phyloP scores from a whole-genome alignment of 1,284 basidiomycete species.

The Tilletia indica region DNA sequence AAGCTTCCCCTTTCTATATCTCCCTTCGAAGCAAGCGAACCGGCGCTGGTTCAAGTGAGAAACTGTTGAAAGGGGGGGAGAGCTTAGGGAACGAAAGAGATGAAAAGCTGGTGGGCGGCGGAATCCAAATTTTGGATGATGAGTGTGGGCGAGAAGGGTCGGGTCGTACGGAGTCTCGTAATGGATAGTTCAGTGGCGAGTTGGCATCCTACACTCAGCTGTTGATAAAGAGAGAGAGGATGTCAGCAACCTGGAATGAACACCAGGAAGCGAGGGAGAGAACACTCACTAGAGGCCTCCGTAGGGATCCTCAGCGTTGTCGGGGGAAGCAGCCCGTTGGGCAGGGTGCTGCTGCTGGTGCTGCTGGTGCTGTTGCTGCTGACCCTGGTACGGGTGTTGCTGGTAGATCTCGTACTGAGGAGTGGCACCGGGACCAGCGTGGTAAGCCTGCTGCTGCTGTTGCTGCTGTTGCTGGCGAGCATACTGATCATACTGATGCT shows the following conservation, averaged over 20 bases:
- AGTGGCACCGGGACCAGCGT: too few relatives aligned
- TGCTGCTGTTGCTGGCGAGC: conserved; percentile 6
- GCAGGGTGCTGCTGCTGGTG: background rate
- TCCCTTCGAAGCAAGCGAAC: too few relatives aligned
- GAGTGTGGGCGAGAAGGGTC: too few relatives aligned
- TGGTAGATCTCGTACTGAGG: background rate
- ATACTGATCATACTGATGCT: background rate
- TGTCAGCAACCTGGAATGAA: background rate
- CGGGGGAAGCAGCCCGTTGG: background rate
- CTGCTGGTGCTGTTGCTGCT: background rate
- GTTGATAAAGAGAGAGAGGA: background rate
- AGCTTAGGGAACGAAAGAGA: too few relatives aligned
- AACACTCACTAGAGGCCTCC: conserved; percentile 9
- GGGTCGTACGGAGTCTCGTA: too few relatives aligned
- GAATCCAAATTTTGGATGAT: too few relatives aligned
- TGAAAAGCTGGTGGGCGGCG: too few relatives aligned
- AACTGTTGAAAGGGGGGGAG: too few relatives aligned
- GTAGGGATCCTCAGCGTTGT: conserved; percentile 2
- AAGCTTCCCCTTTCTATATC: too few relatives aligned
- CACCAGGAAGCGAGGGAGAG: background rate
- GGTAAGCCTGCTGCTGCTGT: conserved; percentile 24
- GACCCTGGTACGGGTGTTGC: background rate
- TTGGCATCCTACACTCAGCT: background rate
- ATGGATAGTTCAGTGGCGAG: too few relatives aligned
- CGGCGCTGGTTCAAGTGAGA: too few relatives aligned